Percentiles rank a stretch among this genome's conserved stretches.
Evolutionary conservation across 495 filamentous ascomycete species (phyloP).

Genomic region (Aspergillus taichungensis): DNA sequence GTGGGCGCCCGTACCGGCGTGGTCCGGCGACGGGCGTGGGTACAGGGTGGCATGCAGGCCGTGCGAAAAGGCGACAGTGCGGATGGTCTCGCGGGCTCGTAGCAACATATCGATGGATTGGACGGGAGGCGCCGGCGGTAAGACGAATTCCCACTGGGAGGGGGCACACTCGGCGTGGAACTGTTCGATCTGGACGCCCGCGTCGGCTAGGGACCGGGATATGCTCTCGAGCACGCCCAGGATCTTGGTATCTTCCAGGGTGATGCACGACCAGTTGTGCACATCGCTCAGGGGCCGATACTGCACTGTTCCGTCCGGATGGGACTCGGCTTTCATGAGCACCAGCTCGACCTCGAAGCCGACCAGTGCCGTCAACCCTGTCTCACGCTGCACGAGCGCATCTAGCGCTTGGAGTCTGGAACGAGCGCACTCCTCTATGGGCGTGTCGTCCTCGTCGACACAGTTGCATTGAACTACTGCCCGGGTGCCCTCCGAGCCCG

Average conservation of each 20-base stretch:
- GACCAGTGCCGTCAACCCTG: slow-evolving; percentile 42
- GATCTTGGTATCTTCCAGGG: slow-evolving; percentile 22
- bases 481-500: slow-evolving; percentile 36
- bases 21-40: slow-evolving; percentile 49
- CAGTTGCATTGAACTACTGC: slow-evolving; percentile 38
- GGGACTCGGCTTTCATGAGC: slow-evolving; percentile 37
- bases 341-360: slow-evolving; percentile 74
- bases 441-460: slow-evolving; percentile 21
- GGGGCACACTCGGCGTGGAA: slow-evolving; percentile 59
- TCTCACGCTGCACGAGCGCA: slow-evolving; percentile 24
- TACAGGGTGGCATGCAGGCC: slow-evolving; percentile 54
- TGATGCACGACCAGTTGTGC: slow-evolving; percentile 7
- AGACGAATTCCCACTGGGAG: slow-evolving; percentile 68
- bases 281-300: slow-evolving; percentile 5
- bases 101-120: slow-evolving; percentile 58
- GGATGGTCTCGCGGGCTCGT: slow-evolving; percentile 55
- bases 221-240: slow-evolving; percentile 49
- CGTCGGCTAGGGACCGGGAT: slow-evolving; percentile 35
- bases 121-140: slow-evolving; percentile 50
- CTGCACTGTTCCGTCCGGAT: neutral
- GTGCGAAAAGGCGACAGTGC: slow-evolving; percentile 39
- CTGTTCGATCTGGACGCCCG: slow-evolving; percentile 53
- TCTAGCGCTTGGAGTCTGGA: slow-evolving; percentile 38
- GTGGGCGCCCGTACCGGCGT: slow-evolving; percentile 56
- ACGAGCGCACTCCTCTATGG: slow-evolving; percentile 44